These are phyloP conservation scores for Acer saccharum DNA, from an alignment of 345 rosid species.

Conservation along the genomic window DNA sequence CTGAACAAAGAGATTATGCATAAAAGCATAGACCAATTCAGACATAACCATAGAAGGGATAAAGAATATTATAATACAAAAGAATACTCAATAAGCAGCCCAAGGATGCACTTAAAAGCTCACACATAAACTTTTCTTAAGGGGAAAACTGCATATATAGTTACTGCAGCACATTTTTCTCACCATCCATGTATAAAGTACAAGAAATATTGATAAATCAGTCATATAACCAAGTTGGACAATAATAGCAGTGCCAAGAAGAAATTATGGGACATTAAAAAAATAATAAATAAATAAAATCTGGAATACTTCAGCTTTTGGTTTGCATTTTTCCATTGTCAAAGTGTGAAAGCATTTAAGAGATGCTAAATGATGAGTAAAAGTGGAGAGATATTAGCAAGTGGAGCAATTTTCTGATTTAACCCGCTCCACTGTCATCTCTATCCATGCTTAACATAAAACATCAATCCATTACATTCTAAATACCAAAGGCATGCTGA, in stretches of 20 bases:
- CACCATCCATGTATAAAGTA: not conserved
- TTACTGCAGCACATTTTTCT: constrained; percentile 1
- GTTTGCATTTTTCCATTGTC: not conserved
- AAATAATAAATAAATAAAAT: not conserved
- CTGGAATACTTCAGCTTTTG: not conserved
- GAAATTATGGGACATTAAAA: not conserved
- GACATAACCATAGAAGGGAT: not conserved
- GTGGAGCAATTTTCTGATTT: not conserved
- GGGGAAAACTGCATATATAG: not conserved
- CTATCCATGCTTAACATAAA: not conserved
- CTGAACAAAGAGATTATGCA: not conserved
- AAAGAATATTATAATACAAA: not conserved
- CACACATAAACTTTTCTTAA: constrained; percentile 4
- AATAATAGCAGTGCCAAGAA: constrained; percentile 1
- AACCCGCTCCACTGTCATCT: not conserved
- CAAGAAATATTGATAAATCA: not conserved
- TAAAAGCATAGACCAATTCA: not conserved
- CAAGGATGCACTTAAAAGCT: not conserved
- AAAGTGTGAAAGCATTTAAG: not conserved
- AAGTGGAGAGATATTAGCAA: not conserved
- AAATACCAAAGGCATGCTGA: constrained; percentile 4
- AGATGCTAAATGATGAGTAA: not conserved
- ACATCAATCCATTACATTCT: not conserved
- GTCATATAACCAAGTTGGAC: not conserved
- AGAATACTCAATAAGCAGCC: not conserved